Base-by-base conservation (phyloP, 2,329 filamentous ascomycete genomes). In the Talaromyces piceae region DNA sequence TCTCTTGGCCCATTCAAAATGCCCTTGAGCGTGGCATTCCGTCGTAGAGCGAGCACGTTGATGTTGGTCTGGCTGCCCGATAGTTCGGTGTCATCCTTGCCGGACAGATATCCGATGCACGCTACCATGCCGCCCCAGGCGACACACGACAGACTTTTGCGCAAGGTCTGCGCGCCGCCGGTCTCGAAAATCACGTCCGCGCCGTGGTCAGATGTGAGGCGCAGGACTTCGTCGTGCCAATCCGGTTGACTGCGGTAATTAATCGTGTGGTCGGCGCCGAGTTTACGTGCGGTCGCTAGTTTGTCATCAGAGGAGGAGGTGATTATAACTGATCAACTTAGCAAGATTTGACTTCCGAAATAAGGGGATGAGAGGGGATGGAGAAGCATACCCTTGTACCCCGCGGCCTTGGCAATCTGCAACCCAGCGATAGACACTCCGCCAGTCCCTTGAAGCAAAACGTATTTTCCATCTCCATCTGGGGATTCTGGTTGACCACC, bases 1-100 rank as follows among this genome's bases (percentile, higher is more conserved):
- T 81, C 78, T 56, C 73, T 75, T 0, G 83, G 81, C 0, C 83
- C 83, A 62, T 85, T 84, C 25, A 85, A 59, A 5, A 86, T 77
- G 0, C 83, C 77, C 62, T 78, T 79, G 6, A 80, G 59, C 1
- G 76, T 79, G 1, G 79, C 73, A 39, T 73, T 80, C 20, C 74
- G 67, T 54, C 69, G 67, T 41, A 79, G 58, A 2, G 75, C 73
- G 16, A 79, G 67, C 25, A 86, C 66, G 58, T 85, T 86, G 12
- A 82, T 76, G 56, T 84, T 83, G 6, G 77, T 69, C 41, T 78
- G 63, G 62, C 81, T 78, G 0, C 72, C 76, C 4, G 68, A 64
- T 0, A 71, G 73, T 57, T 84, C 81, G 53, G 79, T 69, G 63
- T 45, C 41, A 20, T 51, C 39, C n/a, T 85, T 81, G 30, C 72